These are phyloP conservation scores for Hypoxylon sp. DNA, from an alignment of 2,329 filamentous ascomycete genomes.

Conservation along the genomic window DNA sequence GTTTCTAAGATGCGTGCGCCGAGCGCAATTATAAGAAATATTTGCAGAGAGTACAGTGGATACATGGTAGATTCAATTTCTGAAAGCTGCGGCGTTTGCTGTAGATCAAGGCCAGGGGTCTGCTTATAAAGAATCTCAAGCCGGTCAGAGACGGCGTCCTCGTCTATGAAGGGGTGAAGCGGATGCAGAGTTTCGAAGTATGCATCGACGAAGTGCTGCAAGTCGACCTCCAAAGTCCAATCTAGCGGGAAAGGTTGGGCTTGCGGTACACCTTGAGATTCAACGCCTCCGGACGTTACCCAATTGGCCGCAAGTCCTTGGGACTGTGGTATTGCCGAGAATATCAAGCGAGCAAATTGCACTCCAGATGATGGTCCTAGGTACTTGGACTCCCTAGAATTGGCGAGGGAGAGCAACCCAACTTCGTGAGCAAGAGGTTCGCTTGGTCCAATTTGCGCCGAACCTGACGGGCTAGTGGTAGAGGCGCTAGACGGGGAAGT, in stretches of 20 bases:
- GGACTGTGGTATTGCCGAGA: slow-evolving; percentile 42
- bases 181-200: slow-evolving; percentile 50
- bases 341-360: slow-evolving; percentile 47
- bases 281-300: slow-evolving; percentile 12
- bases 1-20: slow-evolving; percentile 46
- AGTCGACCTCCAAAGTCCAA: slow-evolving; percentile 39
- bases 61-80: slow-evolving; percentile 35
- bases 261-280: slow-evolving; percentile 1
- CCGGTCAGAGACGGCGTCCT: slow-evolving; percentile 43
- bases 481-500: slow-evolving; percentile 22
- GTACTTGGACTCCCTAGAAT: slow-evolving; percentile 47
- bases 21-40: slow-evolving; percentile 48
- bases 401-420: slow-evolving; percentile 46
- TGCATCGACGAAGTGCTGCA: slow-evolving; percentile 40
- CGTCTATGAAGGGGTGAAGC: slow-evolving; percentile 50
- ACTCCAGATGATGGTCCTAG: slow-evolving; percentile 49
- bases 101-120: slow-evolving; percentile 35
- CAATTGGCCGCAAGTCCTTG: slow-evolving; percentile 34
- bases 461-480: slow-evolving; percentile 16
- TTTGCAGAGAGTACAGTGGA: slow-evolving; percentile 41
- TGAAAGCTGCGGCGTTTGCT: slow-evolving; percentile 43
- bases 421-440: slow-evolving; percentile 48
- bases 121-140: slow-evolving; percentile 44
- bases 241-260: slow-evolving; percentile 23
- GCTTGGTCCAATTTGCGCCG: slow-evolving; percentile 34